Evolutionary conservation across 2,329 filamentous ascomycete species (phyloP).

Genomic region (Cephalotrichum gorgonifer): DNA sequence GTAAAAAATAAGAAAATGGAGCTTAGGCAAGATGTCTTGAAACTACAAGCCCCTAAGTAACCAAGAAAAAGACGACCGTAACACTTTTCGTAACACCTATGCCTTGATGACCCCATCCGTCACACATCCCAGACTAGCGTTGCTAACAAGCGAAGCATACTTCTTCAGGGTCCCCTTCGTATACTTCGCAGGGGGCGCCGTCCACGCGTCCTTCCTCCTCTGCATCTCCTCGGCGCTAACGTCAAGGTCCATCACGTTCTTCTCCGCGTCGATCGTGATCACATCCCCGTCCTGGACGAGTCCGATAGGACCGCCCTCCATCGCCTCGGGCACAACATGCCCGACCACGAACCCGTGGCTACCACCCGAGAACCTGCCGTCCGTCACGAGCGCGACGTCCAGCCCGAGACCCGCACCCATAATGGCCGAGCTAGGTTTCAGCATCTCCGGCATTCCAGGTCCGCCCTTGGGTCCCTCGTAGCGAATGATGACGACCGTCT

Average conservation of each 20-base stretch:
- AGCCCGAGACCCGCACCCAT: slow-evolving; percentile 81
- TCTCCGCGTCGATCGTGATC: slow-evolving; percentile 74
- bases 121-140: slow-evolving; percentile 50
- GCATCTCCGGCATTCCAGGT: slow-evolving; percentile 89
- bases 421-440: slow-evolving; percentile 85
- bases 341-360: slow-evolving; percentile 82
- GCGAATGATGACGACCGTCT: slow-evolving; percentile 81
- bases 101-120: slow-evolving; percentile 30
- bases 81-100: neutral
- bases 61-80: neutral
- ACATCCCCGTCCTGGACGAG: slow-evolving; percentile 72
- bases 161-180: slow-evolving; percentile 59
- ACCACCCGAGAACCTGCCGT: slow-evolving; percentile 69
- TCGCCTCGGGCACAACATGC: slow-evolving; percentile 79
- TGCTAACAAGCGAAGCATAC: slow-evolving; percentile 51
- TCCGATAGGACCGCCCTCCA: slow-evolving; percentile 75
- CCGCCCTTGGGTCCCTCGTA: slow-evolving; percentile 92
- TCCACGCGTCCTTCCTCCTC: slow-evolving; percentile 48
- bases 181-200: slow-evolving; percentile 46
- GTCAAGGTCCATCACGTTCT: slow-evolving; percentile 56
- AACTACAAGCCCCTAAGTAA: neutral
- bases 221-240: slow-evolving; percentile 56
- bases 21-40: neutral
- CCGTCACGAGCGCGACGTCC: slow-evolving; percentile 64
- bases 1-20: neutral